Evolutionary conservation across 768 basidiomycete genomes (phyloP), one percentile per base, ranked within the genome.

Genomic region (Lactarius deliciosus): DNA sequence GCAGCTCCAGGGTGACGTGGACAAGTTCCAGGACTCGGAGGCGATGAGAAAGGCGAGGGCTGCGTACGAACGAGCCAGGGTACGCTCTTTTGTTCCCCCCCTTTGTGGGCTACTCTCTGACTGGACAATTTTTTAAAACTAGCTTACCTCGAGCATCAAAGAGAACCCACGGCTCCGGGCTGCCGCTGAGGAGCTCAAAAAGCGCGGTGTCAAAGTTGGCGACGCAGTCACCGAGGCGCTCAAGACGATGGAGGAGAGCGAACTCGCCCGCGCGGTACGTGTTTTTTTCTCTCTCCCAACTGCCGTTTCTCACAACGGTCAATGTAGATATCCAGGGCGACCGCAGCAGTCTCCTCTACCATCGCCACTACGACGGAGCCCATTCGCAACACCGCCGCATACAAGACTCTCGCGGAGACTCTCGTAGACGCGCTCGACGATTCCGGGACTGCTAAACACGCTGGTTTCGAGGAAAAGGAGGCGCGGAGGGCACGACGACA

Each of bases 1-100:
- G 80, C 94, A 97, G 78, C 83, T 99, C 20, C 94, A 96, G 78
- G 97, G 97, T 69, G 95, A 98, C 76, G 96, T 97, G 43, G 92
- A 94, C 79, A 97, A 97, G 79, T 78, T 98, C 58, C 96, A 98
- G 81, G 97, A 98, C 76, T 94, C 93, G 62, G 94, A 96, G 75
- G 90, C 95, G 16, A 89, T 99, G 94, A 94, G 92, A 80, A 85
- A 83, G 72, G 95, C 95, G 2, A 85, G 84, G 75, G 94, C 92
- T 60, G 87, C 92, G 65, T 98, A 98, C 78, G 96, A 98, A 79
- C 86, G 90, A 68, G 94, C 96, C 9, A 85, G 96, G 79, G 96
- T 98, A 74, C 68, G 86, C 83, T 9, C n/a, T 40, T 7, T 40
- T 7, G 16, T 25, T 60, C n/a, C 18, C 45, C 43, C 43, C 20